phyloP scores from a whole-genome alignment of 2,329 filamentous ascomycete genomes.

The Tolypocladium pustulatum region DNA sequence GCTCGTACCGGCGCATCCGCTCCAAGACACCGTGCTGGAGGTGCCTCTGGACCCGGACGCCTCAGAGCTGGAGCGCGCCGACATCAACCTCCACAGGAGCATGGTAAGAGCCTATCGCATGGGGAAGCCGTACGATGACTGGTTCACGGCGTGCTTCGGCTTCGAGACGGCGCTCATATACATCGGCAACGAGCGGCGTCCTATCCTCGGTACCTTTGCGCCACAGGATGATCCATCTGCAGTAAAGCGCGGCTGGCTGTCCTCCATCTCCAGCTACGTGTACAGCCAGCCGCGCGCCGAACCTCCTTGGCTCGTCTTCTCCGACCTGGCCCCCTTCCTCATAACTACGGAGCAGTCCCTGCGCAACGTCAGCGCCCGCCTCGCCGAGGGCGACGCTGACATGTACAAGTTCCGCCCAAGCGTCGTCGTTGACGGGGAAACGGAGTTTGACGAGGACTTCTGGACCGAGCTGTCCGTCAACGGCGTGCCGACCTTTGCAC shows the following conservation, averaged over 20 bases:
- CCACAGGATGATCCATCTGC: slow-evolving; percentile 20
- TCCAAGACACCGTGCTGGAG: slow-evolving; percentile 29
- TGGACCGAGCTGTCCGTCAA: slow-evolving; percentile 51
- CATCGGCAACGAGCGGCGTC: slow-evolving; percentile 49
- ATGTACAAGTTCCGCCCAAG: slow-evolving; percentile 65
- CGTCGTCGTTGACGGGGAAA: slow-evolving; percentile 53
- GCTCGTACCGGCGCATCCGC: slow-evolving; percentile 24
- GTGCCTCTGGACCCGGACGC: slow-evolving; percentile 47
- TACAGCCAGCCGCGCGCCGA: slow-evolving; percentile 10
- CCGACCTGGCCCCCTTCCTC: slow-evolving; percentile 66
- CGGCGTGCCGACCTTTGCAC: slow-evolving; percentile 29
- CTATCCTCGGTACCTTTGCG: slow-evolving; percentile 47
- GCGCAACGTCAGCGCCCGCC: slow-evolving; percentile 48
- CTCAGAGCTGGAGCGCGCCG: slow-evolving; percentile 31
- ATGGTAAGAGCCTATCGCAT: slow-evolving; percentile 51
- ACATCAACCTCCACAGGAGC: slow-evolving; percentile 50
- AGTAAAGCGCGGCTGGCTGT: slow-evolving; percentile 22
- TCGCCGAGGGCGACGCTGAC: slow-evolving; percentile 43
- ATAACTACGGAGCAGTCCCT: slow-evolving; percentile 61
- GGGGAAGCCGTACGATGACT: slow-evolving; percentile 46
- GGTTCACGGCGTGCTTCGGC: slow-evolving; percentile 59
- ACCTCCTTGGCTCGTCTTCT: slow-evolving; percentile 52
- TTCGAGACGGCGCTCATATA: slow-evolving; percentile 52
- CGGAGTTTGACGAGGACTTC: slow-evolving; percentile 60
- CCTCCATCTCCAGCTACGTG: slow-evolving; percentile 22